A percentile compares a stretch with the other conserved stretches of the same genome.
Conservation (phyloP, 345 rosid genomes). For the Camelina sativa region DNA sequence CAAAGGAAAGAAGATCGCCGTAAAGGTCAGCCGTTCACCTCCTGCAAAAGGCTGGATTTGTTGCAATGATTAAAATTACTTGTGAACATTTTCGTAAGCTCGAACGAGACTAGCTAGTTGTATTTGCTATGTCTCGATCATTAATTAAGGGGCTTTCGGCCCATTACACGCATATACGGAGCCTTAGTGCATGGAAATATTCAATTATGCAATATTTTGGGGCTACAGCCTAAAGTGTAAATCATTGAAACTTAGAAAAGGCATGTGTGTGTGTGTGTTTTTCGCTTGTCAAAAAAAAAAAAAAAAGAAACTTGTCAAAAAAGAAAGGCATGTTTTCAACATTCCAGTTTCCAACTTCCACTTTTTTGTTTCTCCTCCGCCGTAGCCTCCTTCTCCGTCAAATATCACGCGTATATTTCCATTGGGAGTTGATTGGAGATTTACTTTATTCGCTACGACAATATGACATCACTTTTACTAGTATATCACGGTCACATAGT, state of each 20-base stretch:
- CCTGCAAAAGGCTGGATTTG: constrained; percentile 1
- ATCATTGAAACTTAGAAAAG: neutral
- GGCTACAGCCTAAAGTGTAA: neutral
- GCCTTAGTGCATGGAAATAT: neutral
- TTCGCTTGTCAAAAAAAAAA: too few relatives aligned
- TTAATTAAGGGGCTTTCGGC: neutral
- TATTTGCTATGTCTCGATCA: too few relatives aligned
- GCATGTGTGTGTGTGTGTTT: neutral
- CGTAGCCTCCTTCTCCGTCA: neutral
- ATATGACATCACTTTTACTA: neutral
- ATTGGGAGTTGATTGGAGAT: neutral
- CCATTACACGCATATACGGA: neutral
- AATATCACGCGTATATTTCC: neutral
- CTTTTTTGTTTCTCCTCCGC: neutral
- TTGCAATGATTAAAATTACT: neutral
- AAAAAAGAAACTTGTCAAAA: too few relatives aligned
- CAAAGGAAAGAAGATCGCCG: neutral
- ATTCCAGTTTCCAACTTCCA: neutral
- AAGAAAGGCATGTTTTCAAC: too few relatives aligned
- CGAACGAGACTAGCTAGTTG: neutral
- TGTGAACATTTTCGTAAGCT: neutral
- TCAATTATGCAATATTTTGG: neutral
- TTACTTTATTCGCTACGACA: neutral
- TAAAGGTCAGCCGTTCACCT: constrained; percentile 4
- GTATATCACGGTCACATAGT: neutral